Evolutionary conservation across 768 basidiomycete species (phyloP), one percentile per base, ranked within the genome.

Genomic region (Hysterangium stoloniferum): DNA sequence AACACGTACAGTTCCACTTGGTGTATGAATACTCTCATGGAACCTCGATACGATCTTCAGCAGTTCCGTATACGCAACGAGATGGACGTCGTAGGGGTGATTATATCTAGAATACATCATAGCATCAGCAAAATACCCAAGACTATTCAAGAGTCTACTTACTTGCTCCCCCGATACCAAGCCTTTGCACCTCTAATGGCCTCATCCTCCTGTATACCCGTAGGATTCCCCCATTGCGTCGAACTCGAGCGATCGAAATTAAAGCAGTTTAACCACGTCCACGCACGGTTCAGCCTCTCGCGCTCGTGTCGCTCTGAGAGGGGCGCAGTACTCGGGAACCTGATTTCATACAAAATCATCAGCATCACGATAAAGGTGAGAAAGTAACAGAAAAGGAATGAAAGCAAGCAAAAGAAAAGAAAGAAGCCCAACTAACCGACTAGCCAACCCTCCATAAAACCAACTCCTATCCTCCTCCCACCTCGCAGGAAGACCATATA

Each of bases 201-300:
- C 61, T 86, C 80, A 58, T 86, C 80, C 28, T 80, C 69, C 33
- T 67, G 68, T 13, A 86, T 68, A 68, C 82, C 81, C 38, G 79
- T 78, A 36, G 81, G 75, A 58, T 86, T 87, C 9, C 85, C 86
- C 58, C 82, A 82, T 60, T 87, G 79, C 38, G 80, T 79, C n/a
- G 82, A 78, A 58, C 82, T 74, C 29, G 82, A 84, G 5, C 80
- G 78, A 59, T 90, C 87, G 48, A 84, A 75, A 55, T 82, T 80
- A 61, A 78, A 85, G 61, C 82, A 86, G 59, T 80, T 79, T 48
- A 87, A 68, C 84, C 85, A 88, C 22, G 80, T 82, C 52, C 87
- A 71, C 24, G 78, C 78, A 34, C 84, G 73, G 58, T 90, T 88
- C 33, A 83, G 68, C 20, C 72, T 71, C 69, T 86, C 84, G 27